Percentiles rank a stretch among this genome's conserved stretches.
Evolutionary conservation across 1,139 yeast species (phyloP).

Genomic region (Saccharomyces uvarum): DNA sequence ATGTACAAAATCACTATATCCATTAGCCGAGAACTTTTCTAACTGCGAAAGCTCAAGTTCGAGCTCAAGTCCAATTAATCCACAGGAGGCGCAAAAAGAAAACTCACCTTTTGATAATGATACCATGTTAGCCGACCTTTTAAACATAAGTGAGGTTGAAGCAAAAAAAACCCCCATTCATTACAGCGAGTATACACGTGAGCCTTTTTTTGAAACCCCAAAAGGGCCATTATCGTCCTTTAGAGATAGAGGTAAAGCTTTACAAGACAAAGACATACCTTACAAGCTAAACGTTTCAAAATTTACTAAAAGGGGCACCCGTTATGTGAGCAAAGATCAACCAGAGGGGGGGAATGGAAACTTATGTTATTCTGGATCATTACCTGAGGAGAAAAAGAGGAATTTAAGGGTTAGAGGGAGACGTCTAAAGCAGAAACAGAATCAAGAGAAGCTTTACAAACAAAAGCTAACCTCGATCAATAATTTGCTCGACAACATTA

Average conservation of each 20-base stretch:
- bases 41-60: neutral
- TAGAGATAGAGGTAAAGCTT: slow-evolving; percentile 49
- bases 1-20: slow-evolving; percentile 68
- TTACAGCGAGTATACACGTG: neutral
- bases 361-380: slow-evolving; percentile 13
- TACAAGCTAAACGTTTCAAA: slow-evolving; percentile 7
- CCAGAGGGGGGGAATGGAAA: slow-evolving; percentile 30
- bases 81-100: neutral
- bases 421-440: slow-evolving; percentile 24
- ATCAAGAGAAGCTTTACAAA: neutral
- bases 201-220: slow-evolving; percentile 35
- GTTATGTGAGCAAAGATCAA: slow-evolving; percentile 32
- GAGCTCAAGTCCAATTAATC: neutral
- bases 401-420: slow-evolving; percentile 28
- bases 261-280: slow-evolving; percentile 27
- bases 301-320: slow-evolving; percentile 24
- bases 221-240: slow-evolving; percentile 83
- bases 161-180: neutral
- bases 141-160: neutral
- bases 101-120: neutral
- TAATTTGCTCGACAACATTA: neutral
- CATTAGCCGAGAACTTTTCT: slow-evolving; percentile 27
- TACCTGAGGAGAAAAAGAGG: slow-evolving; percentile 22
- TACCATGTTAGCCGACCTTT: neutral
- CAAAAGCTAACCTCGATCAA: neutral